These are phyloP conservation scores for Sugiyamaella neomexicana DNA, from an alignment of 1,139 yeast genomes.

Conservation along the genomic window DNA sequence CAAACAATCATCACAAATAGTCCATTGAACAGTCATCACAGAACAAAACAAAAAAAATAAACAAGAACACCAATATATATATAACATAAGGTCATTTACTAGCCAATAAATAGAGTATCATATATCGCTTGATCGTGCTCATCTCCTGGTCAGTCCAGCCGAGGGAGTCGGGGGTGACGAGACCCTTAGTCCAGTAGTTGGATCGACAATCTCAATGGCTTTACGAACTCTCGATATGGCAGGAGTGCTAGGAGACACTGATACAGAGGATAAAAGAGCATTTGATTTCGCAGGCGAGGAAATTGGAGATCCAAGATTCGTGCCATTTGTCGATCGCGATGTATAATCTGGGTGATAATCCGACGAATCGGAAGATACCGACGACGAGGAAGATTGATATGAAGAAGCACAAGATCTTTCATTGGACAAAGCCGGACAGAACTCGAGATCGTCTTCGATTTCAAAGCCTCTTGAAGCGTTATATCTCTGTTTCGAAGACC, in stretches of 20 bases:
- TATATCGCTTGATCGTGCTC: background rate
- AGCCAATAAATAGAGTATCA: constrained; percentile 9
- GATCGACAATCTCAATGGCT: constrained; percentile 75
- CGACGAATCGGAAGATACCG: constrained; percentile 20
- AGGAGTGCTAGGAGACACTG: constrained; percentile 26
- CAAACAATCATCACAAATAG: background rate
- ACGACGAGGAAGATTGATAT: constrained; percentile 18
- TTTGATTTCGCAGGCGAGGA: constrained; percentile 22
- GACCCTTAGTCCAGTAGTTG: constrained; percentile 69
- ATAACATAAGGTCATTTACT: constrained; percentile 12
- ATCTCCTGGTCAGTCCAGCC: constrained; percentile 13
- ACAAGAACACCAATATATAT: constrained; percentile 1
- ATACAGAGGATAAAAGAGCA: constrained; percentile 21
- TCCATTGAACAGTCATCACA: constrained; percentile 16
- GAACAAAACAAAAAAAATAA: constrained; percentile 5
- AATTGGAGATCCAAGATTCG: constrained; percentile 22
- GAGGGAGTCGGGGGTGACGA: constrained; percentile 29
- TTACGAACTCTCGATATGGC: constrained; percentile 32
- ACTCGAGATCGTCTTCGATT: constrained; percentile 67
- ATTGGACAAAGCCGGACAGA: constrained; percentile 45
- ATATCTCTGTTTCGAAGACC: constrained; percentile 43
- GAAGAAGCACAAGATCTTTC: constrained; percentile 17
- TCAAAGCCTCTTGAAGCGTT: constrained; percentile 70
- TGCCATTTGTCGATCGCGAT: background rate
- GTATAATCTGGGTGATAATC: constrained; percentile 15